A percentile compares a stretch with the other conserved stretches of the same genome.
Conservation (phyloP, 73 alveolate species). For the Tetrahymena elliotti region DNA sequence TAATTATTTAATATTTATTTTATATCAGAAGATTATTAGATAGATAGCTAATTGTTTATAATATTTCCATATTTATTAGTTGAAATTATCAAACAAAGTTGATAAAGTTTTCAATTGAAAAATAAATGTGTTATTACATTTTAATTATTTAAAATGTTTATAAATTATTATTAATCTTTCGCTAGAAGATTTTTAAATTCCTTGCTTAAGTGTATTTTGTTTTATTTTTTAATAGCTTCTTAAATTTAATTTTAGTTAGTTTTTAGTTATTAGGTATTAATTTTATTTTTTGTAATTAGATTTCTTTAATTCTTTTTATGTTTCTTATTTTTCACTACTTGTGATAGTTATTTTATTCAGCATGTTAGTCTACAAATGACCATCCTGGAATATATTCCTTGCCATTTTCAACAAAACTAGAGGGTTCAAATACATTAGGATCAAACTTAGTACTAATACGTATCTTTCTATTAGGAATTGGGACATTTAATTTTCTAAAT, state of each 20-base stretch:
- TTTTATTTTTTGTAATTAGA: neutral
- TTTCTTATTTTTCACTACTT: neutral
- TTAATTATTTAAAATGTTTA: too few species aligned
- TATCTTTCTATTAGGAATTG: conserved; percentile 31
- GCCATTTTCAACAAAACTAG: conserved; percentile 15
- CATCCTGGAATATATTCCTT: conserved; percentile 39
- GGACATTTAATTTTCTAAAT: conserved; percentile 9
- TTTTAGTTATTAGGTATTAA: neutral
- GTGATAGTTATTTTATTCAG: neutral
- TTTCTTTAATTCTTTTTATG: neutral
- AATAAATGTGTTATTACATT: neutral
- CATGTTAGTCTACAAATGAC: conserved; percentile 31
- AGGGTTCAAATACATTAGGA: conserved; percentile 30
- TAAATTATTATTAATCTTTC: neutral
- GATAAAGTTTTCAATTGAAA: neutral
- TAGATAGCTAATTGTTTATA: neutral
- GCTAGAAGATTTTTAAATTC: neutral
- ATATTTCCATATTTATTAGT: neutral
- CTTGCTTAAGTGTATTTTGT: neutral
- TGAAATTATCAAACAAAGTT: neutral
- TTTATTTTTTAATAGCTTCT: too few species aligned
- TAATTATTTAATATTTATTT: too few species aligned
- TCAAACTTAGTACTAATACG: conserved; percentile 28
- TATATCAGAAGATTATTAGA: neutral
- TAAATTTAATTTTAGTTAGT: neutral